Evolutionary conservation across 2,329 filamentous ascomycete species (phyloP).

Genomic region (Ascochyta clinopodiicola): DNA sequence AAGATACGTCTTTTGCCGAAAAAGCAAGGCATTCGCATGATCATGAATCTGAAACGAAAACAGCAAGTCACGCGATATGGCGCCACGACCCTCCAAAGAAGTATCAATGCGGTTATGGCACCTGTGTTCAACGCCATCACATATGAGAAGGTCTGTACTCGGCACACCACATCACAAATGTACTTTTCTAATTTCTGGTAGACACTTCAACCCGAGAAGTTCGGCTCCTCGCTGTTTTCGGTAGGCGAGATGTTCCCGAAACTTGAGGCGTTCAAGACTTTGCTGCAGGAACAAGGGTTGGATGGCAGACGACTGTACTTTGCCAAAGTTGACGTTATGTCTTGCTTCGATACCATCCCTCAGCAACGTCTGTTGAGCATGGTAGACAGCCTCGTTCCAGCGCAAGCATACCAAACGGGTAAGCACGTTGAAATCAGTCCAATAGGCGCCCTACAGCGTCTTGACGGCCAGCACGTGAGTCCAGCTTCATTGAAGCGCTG

Average conservation of each 20-base stretch:
- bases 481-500: constrained; percentile 48
- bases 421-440: constrained; percentile 77
- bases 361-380: constrained; percentile 75
- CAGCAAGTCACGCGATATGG: constrained; percentile 60
- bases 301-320: constrained; percentile 70
- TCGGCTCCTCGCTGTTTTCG: constrained; percentile 84
- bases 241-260: constrained; percentile 79
- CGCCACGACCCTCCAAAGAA: constrained; percentile 63
- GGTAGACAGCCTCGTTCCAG: constrained; percentile 63
- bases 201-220: constrained; percentile 55
- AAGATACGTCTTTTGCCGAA: constrained; percentile 86
- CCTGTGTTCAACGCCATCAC: constrained; percentile 80
- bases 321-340: constrained; percentile 88
- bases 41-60: constrained; percentile 82
- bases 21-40: constrained; percentile 74
- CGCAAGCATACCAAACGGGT: constrained; percentile 71
- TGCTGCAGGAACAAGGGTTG: constrained; percentile 48
- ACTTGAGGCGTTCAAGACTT: constrained; percentile 71
- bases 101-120: constrained; percentile 73
- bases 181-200: constrained; percentile 23
- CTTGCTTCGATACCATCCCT: constrained; percentile 95
- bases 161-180: not conserved
- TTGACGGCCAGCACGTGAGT: constrained; percentile 38
- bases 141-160: constrained; percentile 70
- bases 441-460: constrained; percentile 42